A percentile compares a stretch with the other conserved stretches of the same genome.
phyloP scores from a whole-genome alignment of 257 asterid species.

The Fraxinus americana region DNA sequence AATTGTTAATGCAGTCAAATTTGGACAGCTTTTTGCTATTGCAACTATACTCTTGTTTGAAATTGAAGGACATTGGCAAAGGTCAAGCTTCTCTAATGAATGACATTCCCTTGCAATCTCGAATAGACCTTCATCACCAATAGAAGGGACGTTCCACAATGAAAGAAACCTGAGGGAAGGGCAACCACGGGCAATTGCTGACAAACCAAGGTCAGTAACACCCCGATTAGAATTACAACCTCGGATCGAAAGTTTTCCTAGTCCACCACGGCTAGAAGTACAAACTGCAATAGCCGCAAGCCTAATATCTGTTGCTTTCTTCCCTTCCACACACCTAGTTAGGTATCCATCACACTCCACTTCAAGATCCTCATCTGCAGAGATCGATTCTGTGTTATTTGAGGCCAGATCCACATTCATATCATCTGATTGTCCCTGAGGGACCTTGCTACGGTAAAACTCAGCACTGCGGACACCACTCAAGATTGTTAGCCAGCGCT shows the following conservation, averaged over 20 bases:
- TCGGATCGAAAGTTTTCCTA: constrained; percentile 80
- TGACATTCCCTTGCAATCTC: constrained; percentile 82
- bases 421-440: constrained; percentile 26
- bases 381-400: constrained; percentile 28
- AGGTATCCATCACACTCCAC: constrained; percentile 73
- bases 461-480: constrained; percentile 62
- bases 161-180: constrained; percentile 82
- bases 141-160: constrained; percentile 68
- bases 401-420: constrained; percentile 17
- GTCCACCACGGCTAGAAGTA: constrained; percentile 89
- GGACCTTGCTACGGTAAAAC: constrained; percentile 39
- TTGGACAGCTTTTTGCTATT: constrained; percentile 65
- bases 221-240: constrained; percentile 67
- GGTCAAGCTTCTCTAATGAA: constrained; percentile 76
- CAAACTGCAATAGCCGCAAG: constrained; percentile 92
- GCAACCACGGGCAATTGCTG: constrained; percentile 80
- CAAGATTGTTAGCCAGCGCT: constrained; percentile 76
- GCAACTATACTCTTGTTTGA: constrained; percentile 69
- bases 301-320: constrained; percentile 85
- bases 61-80: constrained; percentile 69
- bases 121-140: constrained; percentile 79
- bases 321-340: constrained; percentile 87
- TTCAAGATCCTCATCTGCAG: constrained; percentile 55
- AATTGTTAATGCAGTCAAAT: constrained; percentile 57
- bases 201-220: constrained; percentile 65